Conservation (phyloP, 805 yeast species). For the Candida tammaniensis region DNA sequence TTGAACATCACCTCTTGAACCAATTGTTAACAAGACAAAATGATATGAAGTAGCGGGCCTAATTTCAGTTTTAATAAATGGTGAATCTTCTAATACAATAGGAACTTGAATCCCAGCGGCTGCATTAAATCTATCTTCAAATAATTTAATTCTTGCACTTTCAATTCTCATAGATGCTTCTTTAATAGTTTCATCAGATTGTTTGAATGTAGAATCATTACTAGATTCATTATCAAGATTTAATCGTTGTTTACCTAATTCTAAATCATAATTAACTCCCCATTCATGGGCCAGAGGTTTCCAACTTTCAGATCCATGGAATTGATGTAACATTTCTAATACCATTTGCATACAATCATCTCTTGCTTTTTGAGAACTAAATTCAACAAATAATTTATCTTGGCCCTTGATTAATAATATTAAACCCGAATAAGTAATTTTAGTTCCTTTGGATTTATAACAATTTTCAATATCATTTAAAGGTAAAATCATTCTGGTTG, state of each 20-base stretch:
- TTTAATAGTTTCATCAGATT: slow-evolving; percentile 11
- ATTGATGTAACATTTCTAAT: slow-evolving; percentile 47
- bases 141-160: slow-evolving; percentile 59
- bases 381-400: slow-evolving; percentile 76
- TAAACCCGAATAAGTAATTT: slow-evolving; percentile 67
- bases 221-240: slow-evolving; percentile 1
- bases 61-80: slow-evolving; percentile 47
- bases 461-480: slow-evolving; percentile 68
- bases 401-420: slow-evolving; percentile 69
- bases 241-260: slow-evolving; percentile 14
- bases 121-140: slow-evolving; percentile 62
- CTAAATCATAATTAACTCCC: slow-evolving; percentile 21
- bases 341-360: slow-evolving; percentile 68
- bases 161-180: slow-evolving; percentile 32
- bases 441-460: slow-evolving; percentile 62
- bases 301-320: slow-evolving; percentile 24
- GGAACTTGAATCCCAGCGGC: slow-evolving; percentile 68
- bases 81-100: slow-evolving; percentile 64
- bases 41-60: slow-evolving; percentile 54
- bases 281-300: slow-evolving; percentile 22
- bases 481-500: slow-evolving; percentile 82
- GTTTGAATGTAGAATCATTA: slow-evolving; percentile 2
- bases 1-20: slow-evolving; percentile 96
- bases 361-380: slow-evolving; percentile 58
- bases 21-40: slow-evolving; percentile 79